Evolutionary conservation across 495 filamentous ascomycete genomes (phyloP), one percentile per base, ranked within the genome.

Genomic region (Penicillium pancosmium): DNA sequence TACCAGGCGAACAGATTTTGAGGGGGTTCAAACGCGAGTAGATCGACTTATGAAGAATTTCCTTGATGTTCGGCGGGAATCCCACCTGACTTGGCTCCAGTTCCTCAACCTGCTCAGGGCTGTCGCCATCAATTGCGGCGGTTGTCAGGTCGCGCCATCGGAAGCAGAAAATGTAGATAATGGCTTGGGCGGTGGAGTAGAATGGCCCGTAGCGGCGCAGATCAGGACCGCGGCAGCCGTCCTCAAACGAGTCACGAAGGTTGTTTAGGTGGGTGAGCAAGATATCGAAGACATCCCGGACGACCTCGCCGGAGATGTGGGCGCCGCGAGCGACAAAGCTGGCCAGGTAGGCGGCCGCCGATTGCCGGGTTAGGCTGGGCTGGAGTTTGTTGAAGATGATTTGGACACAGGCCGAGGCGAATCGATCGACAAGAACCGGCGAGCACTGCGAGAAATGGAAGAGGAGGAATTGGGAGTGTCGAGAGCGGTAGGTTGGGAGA

Each of bases 81-180:
- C 78, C 74, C 40, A 92, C 81, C 41, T 93, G 87, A 59, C 84
- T 82, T 0, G 80, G 73, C 49, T 89, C 85, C 1, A 79, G 64
- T 12, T 81, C 74, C 19, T 84, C 80, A 19, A 80, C 73, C 43
- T 82, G 66, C 12, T 85, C 80, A 19, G 76, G 65, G 23, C 65
- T 82, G 44, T 81, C 75, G 34, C 80, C 77, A 16, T 83, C 78
- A 10, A 66, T 68, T 6, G 78, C 74, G 5, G 84, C 82, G 16
- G 78, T 81, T 40, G 91, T 88, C 48, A 99, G 78, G 57, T 97
- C 93, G 38, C 89, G 86, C 93, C 93, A 98, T 40, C 95, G 88
- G 80, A 97, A 99, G 79, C 94, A 99, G 80, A 97, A 99, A 51
- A 98, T 96, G 77, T 97, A 96, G 34, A 92, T 79, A 5, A 92